Base-by-base conservation (phyloP, 306 rosid species). In the Ochetophila trinervis region DNA sequence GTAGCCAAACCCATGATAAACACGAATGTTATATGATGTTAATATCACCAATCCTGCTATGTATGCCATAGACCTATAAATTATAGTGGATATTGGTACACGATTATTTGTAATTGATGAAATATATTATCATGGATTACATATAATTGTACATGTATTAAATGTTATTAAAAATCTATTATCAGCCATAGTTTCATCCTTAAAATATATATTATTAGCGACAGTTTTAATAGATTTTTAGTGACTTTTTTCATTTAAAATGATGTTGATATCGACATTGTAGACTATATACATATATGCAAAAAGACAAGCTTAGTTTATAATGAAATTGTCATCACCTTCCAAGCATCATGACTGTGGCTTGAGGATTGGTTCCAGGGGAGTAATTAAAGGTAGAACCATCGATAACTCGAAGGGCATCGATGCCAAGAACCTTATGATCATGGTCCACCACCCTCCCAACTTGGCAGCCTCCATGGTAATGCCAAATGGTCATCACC, bases 341-440 rank as follows among this genome's bases (percentile, higher is more conserved):
- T 76, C 89, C 95, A 2, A 87, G 88, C 97, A 85, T 90, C 91
- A 90, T 87, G 17, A 90, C 78, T 16, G 97, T 82, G 69, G 92
- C 95, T 61, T 90, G 95, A 54, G 95, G 95, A 81, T 90, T 87
- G 34, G 97, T 85, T 34, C 95, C 95, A 0, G 97, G 92, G 53
- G 97, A 85, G 73, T 74, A 65, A 67, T 62, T 77, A 57, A 87
- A 90, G 1, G 97, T 90, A 50, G 97, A 90, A 44, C 91, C 97
- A 53, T 90, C 97, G 2, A 90, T 83, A 21, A 90, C 88, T 12
- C 95, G 72, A 3, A 87, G 70, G 0, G 90, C 80, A 52, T 87
- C 87, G 0, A 85, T 72, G 0, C 95, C 95, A 19, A 80, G 74
- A 53, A 87, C 92, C 71, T 77, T 87, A 37, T 87, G 82, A 53